Evolutionary conservation across 1,139 yeast species (phyloP), one percentile per base, ranked within the genome.

Genomic region (Taiozyma onychis): DNA sequence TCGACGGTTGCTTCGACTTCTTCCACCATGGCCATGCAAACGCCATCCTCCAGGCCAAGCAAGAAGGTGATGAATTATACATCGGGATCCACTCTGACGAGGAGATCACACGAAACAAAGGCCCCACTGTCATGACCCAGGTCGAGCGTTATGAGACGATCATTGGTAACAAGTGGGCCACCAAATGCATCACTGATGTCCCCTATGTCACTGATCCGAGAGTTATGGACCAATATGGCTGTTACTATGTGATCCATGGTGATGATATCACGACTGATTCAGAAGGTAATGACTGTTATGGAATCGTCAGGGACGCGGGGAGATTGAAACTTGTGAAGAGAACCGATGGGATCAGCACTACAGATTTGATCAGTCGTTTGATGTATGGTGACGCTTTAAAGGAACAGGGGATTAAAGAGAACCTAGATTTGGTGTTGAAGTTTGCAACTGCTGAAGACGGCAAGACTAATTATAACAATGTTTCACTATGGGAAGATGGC

Each of bases 21-120:
- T 89, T 96, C 41, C 99, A 93, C 66, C 98, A 93, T 63, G 99
- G 93, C 39, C 99, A 93, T 62, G 96, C 97, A 2, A 97, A 97
- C 22, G 99, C 98, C 27, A 83, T 93, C 80, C 72, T 88, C 51
- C 99, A 93, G 66, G 97, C 99, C 1, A 79, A 93, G 45, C 88
- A 84, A 66, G 72, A 82, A 44, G 93, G 95, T 42, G 73, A 75
- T 50, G 87, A 85, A 66, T 76, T 88, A 48, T 83, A 74, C 56
- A 95, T 87, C 30, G 99, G 99, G 1, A 89, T 93, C 22, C 99
- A 93, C 66, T 82, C 88, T 3, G 99, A 93, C 65, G 93, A 84
- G 58, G 98, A 86, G 44, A 93, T 93, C 48, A 69, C 77, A 45
- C 66, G 69, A 51, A 88, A 93, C 67, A 93, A 93, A 67, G 99